These are phyloP conservation scores for Podospora sp. DNA, from an alignment of 495 filamentous ascomycete genomes.

Conservation along the genomic window DNA sequence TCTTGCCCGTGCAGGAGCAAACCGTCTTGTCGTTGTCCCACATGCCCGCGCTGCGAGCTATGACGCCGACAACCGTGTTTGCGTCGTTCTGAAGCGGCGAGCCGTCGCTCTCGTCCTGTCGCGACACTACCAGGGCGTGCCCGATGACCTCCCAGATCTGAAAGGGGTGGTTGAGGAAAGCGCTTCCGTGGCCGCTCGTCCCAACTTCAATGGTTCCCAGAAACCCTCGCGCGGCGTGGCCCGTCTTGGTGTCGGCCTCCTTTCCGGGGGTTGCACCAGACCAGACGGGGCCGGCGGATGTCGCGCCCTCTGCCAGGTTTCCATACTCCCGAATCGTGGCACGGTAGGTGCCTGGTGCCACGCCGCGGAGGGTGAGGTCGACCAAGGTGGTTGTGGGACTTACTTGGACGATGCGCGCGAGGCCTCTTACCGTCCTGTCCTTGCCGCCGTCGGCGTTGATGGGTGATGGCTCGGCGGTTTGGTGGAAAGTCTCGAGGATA, in stretches of 20 bases:
- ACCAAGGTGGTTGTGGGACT: conserved; percentile 74
- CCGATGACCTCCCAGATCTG: conserved; percentile 96
- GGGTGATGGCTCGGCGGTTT: conserved; percentile 32
- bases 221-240: conserved; percentile 56
- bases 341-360: conserved; percentile 78
- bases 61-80: conserved; percentile 86
- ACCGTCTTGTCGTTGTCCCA: conserved; percentile 99
- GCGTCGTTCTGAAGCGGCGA: conserved; percentile 67
- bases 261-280: conserved; percentile 34
- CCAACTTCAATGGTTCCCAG: conserved; percentile 77
- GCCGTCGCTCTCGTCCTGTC: conserved; percentile 51
- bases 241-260: conserved; percentile 23
- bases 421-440: conserved; percentile 62
- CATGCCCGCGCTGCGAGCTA: conserved; percentile 90
- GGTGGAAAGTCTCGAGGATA: conserved; percentile 88
- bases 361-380: conserved; percentile 83
- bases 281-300: conserved; percentile 85
- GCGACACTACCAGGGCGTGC: conserved; percentile 80
- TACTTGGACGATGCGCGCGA: conserved; percentile 82
- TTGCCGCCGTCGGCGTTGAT: conserved; percentile 33
- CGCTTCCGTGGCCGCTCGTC: conserved; percentile 66
- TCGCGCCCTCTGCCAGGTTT: conserved; percentile 81
- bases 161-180: conserved; percentile 77
- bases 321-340: conserved; percentile 85
- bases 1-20: conserved; percentile 92